Conservation (phyloP, 2,329 filamentous ascomycete genomes). For the Truncatella angustata region DNA sequence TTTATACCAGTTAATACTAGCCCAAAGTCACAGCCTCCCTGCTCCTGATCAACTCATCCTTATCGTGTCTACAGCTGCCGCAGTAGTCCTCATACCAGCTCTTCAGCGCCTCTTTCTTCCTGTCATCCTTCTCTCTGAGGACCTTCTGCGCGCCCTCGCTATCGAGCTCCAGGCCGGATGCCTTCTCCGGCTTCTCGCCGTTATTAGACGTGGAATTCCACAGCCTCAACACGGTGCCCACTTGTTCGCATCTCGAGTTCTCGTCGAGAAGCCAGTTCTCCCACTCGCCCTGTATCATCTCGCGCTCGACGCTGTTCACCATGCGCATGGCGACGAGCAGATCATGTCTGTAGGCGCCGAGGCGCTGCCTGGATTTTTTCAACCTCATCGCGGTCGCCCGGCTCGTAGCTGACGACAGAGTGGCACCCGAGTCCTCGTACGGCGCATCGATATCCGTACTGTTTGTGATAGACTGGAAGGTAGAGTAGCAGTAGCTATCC, state of each 20-base stretch:
- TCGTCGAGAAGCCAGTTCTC: conserved; percentile 89
- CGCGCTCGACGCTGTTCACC: conserved; percentile 83
- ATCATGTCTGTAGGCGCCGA: conserved; percentile 85
- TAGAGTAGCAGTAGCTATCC: conserved; percentile 56
- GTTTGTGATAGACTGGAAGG: conserved; percentile 60
- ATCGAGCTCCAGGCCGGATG: conserved; percentile 15
- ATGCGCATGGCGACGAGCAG: conserved; percentile 86
- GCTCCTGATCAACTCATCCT: conserved; percentile 24
- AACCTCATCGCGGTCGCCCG: conserved; percentile 62
- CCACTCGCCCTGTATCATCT: conserved; percentile 85
- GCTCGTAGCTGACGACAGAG: conserved; percentile 46
- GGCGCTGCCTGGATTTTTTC: conserved; percentile 74
- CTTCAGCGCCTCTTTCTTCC: conserved; percentile 32
- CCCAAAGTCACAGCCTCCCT: conserved; percentile 20
- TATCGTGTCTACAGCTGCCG: conserved; percentile 52
- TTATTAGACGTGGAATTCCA: conserved; percentile 17
- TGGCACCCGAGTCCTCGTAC: conserved; percentile 49
- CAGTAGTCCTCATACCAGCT: conserved; percentile 55
- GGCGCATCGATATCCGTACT: conserved; percentile 56
- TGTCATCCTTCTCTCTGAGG: conserved; percentile 22
- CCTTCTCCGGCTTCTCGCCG: conserved; percentile 7
- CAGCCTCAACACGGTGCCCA: conserved; percentile 42
- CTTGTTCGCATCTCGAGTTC: conserved; percentile 68
- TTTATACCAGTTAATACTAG: background rate
- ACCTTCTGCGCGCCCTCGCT: conserved; percentile 30